phyloP scores from a whole-genome alignment of 2,329 filamentous ascomycete species.

The Pyrenophora teres region DNA sequence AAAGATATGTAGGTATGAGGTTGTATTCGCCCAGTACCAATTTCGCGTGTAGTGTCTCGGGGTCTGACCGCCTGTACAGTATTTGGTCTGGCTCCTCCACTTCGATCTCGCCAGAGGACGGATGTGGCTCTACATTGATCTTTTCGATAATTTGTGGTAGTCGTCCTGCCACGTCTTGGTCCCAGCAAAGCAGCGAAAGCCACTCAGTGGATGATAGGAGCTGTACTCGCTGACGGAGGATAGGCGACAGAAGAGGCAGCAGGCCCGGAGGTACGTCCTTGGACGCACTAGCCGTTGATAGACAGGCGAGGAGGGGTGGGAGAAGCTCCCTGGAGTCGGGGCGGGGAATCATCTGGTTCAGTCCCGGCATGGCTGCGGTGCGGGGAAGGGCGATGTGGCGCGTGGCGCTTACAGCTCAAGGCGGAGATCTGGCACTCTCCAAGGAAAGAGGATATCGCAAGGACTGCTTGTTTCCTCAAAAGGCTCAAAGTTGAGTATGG shows the following conservation, averaged over 20 bases:
- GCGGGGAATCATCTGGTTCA: conserved; percentile 55
- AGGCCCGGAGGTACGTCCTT: conserved; percentile 64
- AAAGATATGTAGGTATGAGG: conserved; percentile 69
- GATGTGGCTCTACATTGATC: conserved; percentile 75
- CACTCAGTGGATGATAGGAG: conserved; percentile 70
- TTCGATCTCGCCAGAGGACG: conserved; percentile 79
- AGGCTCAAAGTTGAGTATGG: background rate
- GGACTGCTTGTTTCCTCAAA: background rate
- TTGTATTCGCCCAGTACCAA: conserved; percentile 65
- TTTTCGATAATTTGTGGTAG: conserved; percentile 66
- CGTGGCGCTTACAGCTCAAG: background rate
- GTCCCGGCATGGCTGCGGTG: conserved; percentile 51
- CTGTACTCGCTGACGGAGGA: conserved; percentile 65
- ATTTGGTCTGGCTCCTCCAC: conserved; percentile 68
- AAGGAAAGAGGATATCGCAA: background rate
- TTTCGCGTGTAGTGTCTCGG: conserved; percentile 74
- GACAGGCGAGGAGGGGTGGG: conserved; percentile 66
- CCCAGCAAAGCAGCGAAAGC: conserved; percentile 75
- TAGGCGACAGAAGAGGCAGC: conserved; percentile 65
- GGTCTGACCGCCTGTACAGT: conserved; percentile 70
- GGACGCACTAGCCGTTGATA: conserved; percentile 65
- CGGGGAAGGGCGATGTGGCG: background rate
- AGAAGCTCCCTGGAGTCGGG: conserved; percentile 63
- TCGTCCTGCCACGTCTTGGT: conserved; percentile 60
- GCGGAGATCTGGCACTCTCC: background rate